Evolutionary conservation across 805 yeast genomes (phyloP).

Genomic region (Saturnispora hagleri): DNA sequence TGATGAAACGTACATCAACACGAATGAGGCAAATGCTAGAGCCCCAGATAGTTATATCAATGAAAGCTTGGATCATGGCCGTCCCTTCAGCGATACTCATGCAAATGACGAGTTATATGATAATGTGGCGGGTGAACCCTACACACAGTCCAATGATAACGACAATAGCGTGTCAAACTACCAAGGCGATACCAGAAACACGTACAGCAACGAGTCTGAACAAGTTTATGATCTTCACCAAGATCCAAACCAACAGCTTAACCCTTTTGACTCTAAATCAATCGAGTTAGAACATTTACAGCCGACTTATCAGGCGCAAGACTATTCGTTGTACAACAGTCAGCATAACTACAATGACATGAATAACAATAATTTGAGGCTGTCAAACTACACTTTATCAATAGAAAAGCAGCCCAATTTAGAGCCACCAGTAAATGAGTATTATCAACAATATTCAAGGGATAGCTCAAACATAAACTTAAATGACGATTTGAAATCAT

Average conservation of each 20-base stretch:
- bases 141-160: neutral
- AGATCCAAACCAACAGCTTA: neutral
- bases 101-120: neutral
- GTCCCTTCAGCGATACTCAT: neutral
- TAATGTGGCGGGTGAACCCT: neutral
- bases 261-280: neutral
- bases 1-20: neutral
- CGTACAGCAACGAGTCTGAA: neutral
- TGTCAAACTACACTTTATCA: neutral
- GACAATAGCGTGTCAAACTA: neutral
- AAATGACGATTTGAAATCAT: neutral
- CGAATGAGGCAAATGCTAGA: neutral
- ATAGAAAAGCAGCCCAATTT: conserved; percentile 1
- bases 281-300: neutral
- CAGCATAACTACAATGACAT: neutral
- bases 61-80: neutral
- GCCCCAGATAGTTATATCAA: neutral
- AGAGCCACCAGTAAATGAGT: conserved; percentile 1
- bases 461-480: conserved; percentile 7
- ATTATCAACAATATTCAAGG: conserved; percentile 10
- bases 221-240: conserved; percentile 1
- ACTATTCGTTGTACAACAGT: neutral
- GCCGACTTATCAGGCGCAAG: neutral
- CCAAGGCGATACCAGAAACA: neutral
- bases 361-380: neutral